A percentile compares a stretch with the other conserved stretches of the same genome.
phyloP scores from a whole-genome alignment of 2,329 filamentous ascomycete genomes.

The Apiospora marii region DNA sequence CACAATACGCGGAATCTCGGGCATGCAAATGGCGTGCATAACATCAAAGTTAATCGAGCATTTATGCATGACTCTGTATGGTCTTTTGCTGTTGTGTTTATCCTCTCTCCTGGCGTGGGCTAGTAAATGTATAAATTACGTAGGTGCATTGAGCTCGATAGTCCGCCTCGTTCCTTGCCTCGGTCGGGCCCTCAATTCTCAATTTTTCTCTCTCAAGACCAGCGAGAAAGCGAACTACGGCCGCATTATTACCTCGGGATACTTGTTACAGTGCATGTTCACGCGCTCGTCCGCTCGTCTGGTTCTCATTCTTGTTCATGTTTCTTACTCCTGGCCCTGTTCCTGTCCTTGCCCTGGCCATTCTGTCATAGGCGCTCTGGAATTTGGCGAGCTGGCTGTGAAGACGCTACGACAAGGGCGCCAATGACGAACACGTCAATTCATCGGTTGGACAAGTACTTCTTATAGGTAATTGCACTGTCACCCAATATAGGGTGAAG shows the following conservation, averaged over 20 bases:
- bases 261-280: not conserved
- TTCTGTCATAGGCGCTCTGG: not conserved
- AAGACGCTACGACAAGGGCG: not conserved
- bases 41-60: not conserved
- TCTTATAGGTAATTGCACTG: conserved; percentile 17
- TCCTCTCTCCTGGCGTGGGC: too few relatives aligned
- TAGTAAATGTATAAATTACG: conserved; percentile 2
- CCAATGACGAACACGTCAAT: conserved; percentile 13
- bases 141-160: conserved; percentile 11
- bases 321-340: too few relatives aligned
- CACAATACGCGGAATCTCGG: not conserved
- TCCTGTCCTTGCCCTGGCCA: not conserved
- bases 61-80: not conserved
- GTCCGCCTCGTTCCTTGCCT: conserved; percentile 6
- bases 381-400: not conserved
- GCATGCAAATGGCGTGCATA: not conserved
- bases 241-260: conserved; percentile 8
- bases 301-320: too few relatives aligned
- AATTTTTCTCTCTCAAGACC: not conserved
- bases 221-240: conserved; percentile 16
- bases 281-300: not conserved
- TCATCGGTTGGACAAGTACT: not conserved
- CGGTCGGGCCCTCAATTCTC: conserved; percentile 5
- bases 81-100: not conserved
- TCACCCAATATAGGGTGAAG: conserved; percentile 19